A percentile compares a stretch with the other conserved stretches of the same genome.
Conservation (phyloP, 805 yeast species). For the Blastobotrys muscicola region DNA sequence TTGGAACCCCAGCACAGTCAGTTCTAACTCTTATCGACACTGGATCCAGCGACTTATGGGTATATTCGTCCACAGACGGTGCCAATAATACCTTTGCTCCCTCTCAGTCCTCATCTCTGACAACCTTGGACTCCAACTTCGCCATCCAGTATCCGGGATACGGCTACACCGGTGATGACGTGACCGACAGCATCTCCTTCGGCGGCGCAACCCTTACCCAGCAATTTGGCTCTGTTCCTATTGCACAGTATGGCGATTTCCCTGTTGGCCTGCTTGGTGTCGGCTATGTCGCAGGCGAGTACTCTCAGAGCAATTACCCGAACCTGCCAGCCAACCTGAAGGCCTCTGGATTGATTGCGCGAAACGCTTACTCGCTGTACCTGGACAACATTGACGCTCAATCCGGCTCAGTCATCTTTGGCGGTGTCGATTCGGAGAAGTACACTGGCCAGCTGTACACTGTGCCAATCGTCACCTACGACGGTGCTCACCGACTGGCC, state of each 20-base stretch:
- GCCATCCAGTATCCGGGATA: conserved; percentile 33
- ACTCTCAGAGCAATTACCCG: conserved; percentile 29
- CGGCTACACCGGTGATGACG: conserved; percentile 45
- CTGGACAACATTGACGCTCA: conserved; percentile 24
- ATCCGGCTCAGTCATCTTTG: conserved; percentile 9
- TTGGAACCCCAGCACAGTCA: conserved; percentile 51
- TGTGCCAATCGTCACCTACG: conserved; percentile 28
- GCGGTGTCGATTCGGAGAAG: conserved; percentile 11
- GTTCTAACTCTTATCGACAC: conserved; percentile 56
- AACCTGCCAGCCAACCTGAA: conserved; percentile 53
- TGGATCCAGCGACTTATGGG: conserved; percentile 70
- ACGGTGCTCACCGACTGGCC: no score
- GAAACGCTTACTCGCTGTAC: conserved; percentile 36
- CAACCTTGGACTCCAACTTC: conserved; percentile 12
- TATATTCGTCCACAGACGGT: conserved; percentile 16
- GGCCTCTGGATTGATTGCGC: conserved; percentile 30
- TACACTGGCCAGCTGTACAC: conserved; percentile 12
- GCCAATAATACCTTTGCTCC: no score
- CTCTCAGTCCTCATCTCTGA: no score
- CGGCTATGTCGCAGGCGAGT: conserved; percentile 17
- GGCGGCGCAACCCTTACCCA: conserved; percentile 42
- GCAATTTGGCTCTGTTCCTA: conserved; percentile 69
- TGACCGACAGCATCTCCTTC: conserved; percentile 46
- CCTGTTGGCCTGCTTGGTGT: conserved; percentile 20
- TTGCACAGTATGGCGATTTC: conserved; percentile 37